Base-by-base conservation (phyloP, 2,329 filamentous ascomycete species). In the Leptographium procerum region DNA sequence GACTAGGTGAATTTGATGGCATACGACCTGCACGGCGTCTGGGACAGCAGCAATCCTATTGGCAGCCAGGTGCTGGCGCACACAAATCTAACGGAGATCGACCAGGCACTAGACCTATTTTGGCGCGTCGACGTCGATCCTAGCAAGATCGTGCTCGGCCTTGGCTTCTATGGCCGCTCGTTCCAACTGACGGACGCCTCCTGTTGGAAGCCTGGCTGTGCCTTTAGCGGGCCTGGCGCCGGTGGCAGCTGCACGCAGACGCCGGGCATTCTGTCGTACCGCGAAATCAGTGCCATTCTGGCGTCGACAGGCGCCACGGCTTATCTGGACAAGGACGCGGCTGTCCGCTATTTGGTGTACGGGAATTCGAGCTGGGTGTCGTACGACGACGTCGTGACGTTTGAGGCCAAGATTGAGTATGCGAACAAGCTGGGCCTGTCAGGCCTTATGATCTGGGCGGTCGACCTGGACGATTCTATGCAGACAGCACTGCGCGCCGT, bases 351-450 rank as follows among this genome's bases (percentile, higher is more conserved):
- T 29, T 31, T 66, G n/a, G 61, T 59, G 2, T 71, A 60, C 60
- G 62, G 63, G 48, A 45, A 47, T n/a, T 59, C 66, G 55, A 33
- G 40, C 31, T 71, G 69, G 69, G 63, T 71, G 3, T 63, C 64
- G 1, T 70, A 63, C 58, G 69, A 70, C 59, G 67, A 70, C 50
- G 56, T 40, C 4, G 62, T 68, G 14, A 66, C 68, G 26, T 60
- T 67, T 59, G 34, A 65, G 57, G 29, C 64, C 45, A 68, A 69
- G 61, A 24, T 60, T 36, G 62, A 70, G 13, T 66, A 61, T 47
- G 66, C 65, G 6, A 64, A 64, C 51, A 34, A 16, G n/a, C 48
- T 59, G 10, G 68, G 68, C 54, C 57, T 70, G 3, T 64, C 65
- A 11, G 67, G 68, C 10, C 24, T 54, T n/a, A 60, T 62, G 36